phyloP scores from a whole-genome alignment of 768 basidiomycete species.

The Lenzites betulinus region DNA sequence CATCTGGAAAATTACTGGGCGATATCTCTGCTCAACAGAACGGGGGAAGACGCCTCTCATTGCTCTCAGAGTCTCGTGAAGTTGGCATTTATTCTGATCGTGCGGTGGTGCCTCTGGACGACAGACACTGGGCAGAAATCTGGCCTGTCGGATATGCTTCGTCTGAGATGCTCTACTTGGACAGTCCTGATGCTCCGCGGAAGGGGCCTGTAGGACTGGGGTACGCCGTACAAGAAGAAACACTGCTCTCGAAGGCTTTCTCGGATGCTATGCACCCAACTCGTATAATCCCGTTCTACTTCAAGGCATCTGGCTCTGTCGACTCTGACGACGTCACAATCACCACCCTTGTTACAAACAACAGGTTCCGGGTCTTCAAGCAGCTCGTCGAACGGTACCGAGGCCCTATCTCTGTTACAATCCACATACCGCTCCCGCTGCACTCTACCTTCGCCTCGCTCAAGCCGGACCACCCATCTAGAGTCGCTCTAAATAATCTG shows the following conservation, averaged over 20 bases:
- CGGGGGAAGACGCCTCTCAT: not conserved
- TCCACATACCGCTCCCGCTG: slow-evolving; percentile 64
- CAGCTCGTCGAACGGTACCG: slow-evolving; percentile 75
- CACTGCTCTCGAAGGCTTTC: slow-evolving; percentile 71
- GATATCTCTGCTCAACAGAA: not conserved
- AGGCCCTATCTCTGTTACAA: slow-evolving; percentile 84
- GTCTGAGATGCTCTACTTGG: slow-evolving; percentile 1
- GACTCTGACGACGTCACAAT: slow-evolving; percentile 75
- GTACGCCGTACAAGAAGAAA: slow-evolving; percentile 43
- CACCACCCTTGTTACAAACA: slow-evolving; percentile 81
- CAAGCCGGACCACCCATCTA: slow-evolving; percentile 26
- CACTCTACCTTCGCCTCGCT: slow-evolving; percentile 40
- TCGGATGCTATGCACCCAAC: slow-evolving; percentile 69
- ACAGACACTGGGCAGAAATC: slow-evolving; percentile 11
- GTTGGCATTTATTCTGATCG: slow-evolving; percentile 5
- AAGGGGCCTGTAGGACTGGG: not conserved
- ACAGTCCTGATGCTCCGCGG: not conserved
- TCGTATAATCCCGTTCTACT: slow-evolving; percentile 81
- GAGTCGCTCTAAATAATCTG: slow-evolving; percentile 59
- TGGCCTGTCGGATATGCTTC: slow-evolving; percentile 12
- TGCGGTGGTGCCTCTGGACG: slow-evolving; percentile 10
- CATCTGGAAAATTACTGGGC: not conserved
- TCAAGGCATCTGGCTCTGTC: slow-evolving; percentile 59
- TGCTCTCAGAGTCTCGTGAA: slow-evolving; percentile 7
- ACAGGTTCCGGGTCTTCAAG: slow-evolving; percentile 71